Percentiles rank a stretch among this genome's conserved stretches.
Conservation (phyloP, 768 basidiomycete species). For the Myochromella boudieri region DNA sequence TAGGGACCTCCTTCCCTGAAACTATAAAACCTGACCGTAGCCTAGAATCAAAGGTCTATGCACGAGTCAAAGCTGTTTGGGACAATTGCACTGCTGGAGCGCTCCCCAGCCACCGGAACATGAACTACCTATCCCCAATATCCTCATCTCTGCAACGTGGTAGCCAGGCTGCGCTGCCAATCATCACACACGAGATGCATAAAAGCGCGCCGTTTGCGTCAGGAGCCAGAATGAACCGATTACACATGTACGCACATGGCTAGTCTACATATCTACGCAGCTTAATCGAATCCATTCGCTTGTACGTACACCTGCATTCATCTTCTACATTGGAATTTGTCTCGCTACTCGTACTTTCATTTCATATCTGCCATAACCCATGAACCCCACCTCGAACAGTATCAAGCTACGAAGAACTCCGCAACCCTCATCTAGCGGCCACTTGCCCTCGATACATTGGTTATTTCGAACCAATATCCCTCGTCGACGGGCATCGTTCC, state of each 20-base stretch:
- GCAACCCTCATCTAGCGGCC: constrained; percentile 20
- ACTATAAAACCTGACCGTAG: too few relatives aligned
- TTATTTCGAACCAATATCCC: constrained; percentile 75
- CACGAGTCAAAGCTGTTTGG: too few relatives aligned
- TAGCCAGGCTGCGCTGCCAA: not conserved
- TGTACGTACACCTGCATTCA: not conserved
- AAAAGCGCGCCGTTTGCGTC: constrained; percentile 16
- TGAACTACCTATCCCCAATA: constrained; percentile 9
- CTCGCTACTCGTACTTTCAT: constrained; percentile 9
- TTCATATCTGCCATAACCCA: constrained; percentile 10
- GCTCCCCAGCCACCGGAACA: not conserved
- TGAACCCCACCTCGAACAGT: constrained; percentile 20
- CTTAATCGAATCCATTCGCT: constrained; percentile 10
- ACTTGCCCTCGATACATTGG: constrained; percentile 59
- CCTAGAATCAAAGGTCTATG: too few relatives aligned
- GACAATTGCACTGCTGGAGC: too few relatives aligned
- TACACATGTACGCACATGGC: constrained; percentile 23
- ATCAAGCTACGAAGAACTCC: constrained; percentile 27
- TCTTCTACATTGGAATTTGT: constrained; percentile 4
- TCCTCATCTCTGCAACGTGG: constrained; percentile 17
- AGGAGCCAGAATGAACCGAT: constrained; percentile 11
- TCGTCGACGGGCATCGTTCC: constrained; percentile 57
- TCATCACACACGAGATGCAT: constrained; percentile 12
- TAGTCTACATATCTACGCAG: constrained; percentile 16
- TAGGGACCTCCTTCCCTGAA: too few relatives aligned